Evolutionary conservation across 2,329 filamentous ascomycete genomes (phyloP).

Genomic region (Fusarium papillatum): DNA sequence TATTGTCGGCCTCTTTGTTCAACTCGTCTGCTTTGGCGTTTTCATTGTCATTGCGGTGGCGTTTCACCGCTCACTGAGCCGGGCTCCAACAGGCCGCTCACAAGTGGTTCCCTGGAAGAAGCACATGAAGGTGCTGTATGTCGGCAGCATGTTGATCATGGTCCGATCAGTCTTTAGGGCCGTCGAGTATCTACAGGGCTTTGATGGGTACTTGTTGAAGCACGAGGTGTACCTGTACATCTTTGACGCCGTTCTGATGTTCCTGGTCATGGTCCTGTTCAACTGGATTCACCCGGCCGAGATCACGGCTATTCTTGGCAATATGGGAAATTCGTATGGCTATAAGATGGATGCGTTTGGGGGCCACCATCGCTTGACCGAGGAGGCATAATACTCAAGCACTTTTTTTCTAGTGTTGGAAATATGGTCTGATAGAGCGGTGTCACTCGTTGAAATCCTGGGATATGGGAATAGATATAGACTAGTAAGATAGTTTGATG

Average conservation of each 20-base stretch:
- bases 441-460: too few species aligned
- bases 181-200: constrained; percentile 54
- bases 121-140: constrained; percentile 40
- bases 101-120: constrained; percentile 45
- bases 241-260: constrained; percentile 52
- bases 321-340: not conserved
- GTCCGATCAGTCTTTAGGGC: constrained; percentile 56
- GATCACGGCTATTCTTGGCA: not conserved
- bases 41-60: constrained; percentile 61
- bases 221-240: constrained; percentile 51
- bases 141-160: constrained; percentile 50
- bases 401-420: not conserved
- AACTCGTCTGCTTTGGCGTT: constrained; percentile 65
- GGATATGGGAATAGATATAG: not conserved
- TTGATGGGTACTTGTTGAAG: constrained; percentile 45
- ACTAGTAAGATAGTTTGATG: not conserved
- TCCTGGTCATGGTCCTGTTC: constrained; percentile 57
- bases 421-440: not conserved
- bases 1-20: constrained; percentile 64
- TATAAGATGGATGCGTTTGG: constrained; percentile 20
- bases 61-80: constrained; percentile 53
- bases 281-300: constrained; percentile 52
- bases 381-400: not conserved
- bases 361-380: not conserved
- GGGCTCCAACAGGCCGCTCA: not conserved